Conservation (phyloP, 202 grass and related monocot genomes). For the Panicum virgatum region DNA sequence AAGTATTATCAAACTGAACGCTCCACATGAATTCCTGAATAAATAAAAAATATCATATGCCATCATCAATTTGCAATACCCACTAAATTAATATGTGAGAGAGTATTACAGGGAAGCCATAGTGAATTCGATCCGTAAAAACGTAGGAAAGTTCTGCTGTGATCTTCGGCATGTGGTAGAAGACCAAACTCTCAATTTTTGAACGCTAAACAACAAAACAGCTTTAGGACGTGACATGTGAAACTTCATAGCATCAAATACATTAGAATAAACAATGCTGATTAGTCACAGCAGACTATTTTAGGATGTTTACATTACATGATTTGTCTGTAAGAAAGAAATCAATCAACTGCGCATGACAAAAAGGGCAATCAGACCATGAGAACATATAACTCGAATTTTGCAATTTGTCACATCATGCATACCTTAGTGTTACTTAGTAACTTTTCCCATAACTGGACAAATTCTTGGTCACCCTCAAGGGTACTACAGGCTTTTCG, state of each 20-base stretch:
- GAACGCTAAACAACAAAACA: background rate
- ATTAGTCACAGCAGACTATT: background rate
- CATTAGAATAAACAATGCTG: background rate
- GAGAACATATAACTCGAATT: background rate
- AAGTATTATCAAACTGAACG: background rate
- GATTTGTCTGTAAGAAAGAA: background rate
- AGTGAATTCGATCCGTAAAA: background rate
- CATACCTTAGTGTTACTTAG: background rate
- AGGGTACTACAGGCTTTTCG: background rate
- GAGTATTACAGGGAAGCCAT: background rate
- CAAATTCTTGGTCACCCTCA: background rate
- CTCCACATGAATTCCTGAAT: background rate
- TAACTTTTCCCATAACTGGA: background rate
- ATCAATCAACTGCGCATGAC: background rate
- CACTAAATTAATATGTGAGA: background rate
- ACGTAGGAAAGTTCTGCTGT: background rate
- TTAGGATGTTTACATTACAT: background rate
- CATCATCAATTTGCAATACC: background rate
- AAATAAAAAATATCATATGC: background rate
- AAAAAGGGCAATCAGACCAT: background rate
- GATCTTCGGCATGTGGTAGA: background rate
- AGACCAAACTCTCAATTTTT: background rate
- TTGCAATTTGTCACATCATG: background rate
- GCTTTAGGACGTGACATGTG: background rate
- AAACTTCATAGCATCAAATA: background rate